A percentile compares a stretch with the other conserved stretches of the same genome.
Evolutionary conservation across 306 rosid genomes (phyloP).

Genomic region (Nissolia schottii): DNA sequence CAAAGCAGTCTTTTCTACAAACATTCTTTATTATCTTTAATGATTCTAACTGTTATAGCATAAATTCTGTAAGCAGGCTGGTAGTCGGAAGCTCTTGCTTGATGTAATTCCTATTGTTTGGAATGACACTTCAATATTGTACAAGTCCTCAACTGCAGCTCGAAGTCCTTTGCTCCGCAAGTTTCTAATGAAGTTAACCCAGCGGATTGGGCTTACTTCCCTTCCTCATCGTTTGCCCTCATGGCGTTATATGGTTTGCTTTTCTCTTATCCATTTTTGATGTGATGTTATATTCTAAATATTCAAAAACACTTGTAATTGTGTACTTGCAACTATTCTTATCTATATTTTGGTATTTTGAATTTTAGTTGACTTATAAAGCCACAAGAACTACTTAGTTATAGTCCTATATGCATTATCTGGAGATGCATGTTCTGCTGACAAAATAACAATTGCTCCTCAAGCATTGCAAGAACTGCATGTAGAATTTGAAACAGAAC

Average conservation of each 20-base stretch:
- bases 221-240: slow-evolving; percentile 79
- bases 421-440: slow-evolving; percentile 12
- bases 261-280: slow-evolving; percentile 5
- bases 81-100: slow-evolving; percentile 72
- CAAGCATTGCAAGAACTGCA: slow-evolving; percentile 9
- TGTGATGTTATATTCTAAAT: slow-evolving; percentile 4
- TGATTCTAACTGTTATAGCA: slow-evolving; percentile 32
- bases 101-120: slow-evolving; percentile 69
- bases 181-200: slow-evolving; percentile 82
- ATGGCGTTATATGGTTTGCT: slow-evolving; percentile 84
- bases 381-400: background rate
- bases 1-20: background rate
- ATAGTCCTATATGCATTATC: background rate
- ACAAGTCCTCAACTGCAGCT: slow-evolving; percentile 72
- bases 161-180: slow-evolving; percentile 81
- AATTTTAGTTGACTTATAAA: slow-evolving; percentile 1
- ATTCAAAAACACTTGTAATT: slow-evolving; percentile 3
- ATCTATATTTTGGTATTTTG: slow-evolving; percentile 9
- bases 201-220: slow-evolving; percentile 74
- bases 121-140: slow-evolving; percentile 63
- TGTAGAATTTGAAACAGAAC: slow-evolving; percentile 18
- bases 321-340: slow-evolving; percentile 2
- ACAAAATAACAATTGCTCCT: slow-evolving; percentile 8
- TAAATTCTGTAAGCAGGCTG: slow-evolving; percentile 61
- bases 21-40: background rate